Base-by-base conservation (phyloP, 2,329 filamentous ascomycete species). In the Polytolypa hystricis region DNA sequence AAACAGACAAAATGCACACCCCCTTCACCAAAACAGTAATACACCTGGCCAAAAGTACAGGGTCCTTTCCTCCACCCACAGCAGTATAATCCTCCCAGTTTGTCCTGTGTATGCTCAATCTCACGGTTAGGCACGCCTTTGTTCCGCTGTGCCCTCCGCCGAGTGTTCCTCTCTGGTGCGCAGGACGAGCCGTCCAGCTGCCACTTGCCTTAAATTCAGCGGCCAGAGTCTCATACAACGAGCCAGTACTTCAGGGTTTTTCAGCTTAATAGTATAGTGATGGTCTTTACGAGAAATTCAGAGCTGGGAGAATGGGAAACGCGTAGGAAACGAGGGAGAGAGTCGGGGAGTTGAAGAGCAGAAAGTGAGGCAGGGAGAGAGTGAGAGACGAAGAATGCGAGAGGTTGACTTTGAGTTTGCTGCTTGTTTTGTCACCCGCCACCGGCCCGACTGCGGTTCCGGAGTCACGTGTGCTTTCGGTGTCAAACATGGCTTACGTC, bases 231-330 rank as follows among this genome's bases (percentile, higher is more conserved):
- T 57, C 51, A 56, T 55, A 56, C 54, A 50, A 54, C 51, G 52
- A 55, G 47, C 51, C 55, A 49, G 35, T 31, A 25, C 37, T 49
- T 51, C 45, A 47, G 42, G 23, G n/a, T n/a, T 41, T 45, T 51
- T 52, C 48, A 45, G 42, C 45, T 48, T 44, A 52, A 49, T 49
- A 55, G 52, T 49, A 57, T 56, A 51, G 48, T 55, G 47, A 54
- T 56, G 57, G 52, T 53, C 52, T 59, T 62, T 61, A 61, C 58
- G 52, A 38, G 25, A 18, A 33, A 29, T 33, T 38, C 30, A 33
- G 23, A n/a, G 7, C 28, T 46, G 50, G 41, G 41, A n/a, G n/a
- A n/a, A n/a, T n/a, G n/a, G n/a, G n/a, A n/a, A n/a, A n/a, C n/a
- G n/a, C n/a, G n/a, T n/a, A n/a, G n/a, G n/a, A n/a, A 10, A 17